Evolutionary conservation across 2,329 filamentous ascomycete species (phyloP).

Genomic region (Cladophialophora bantiana): DNA sequence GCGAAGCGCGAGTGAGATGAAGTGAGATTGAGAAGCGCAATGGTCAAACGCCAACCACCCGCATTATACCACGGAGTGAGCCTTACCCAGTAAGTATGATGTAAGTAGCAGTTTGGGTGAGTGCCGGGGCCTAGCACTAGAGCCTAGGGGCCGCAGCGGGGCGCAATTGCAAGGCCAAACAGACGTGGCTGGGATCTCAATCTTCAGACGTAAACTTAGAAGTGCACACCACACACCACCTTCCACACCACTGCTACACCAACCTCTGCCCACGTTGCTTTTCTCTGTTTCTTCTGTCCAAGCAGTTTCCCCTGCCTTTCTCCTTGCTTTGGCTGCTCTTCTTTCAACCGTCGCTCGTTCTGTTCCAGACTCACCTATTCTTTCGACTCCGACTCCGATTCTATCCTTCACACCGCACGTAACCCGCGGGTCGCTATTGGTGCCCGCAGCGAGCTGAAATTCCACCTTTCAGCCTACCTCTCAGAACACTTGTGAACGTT

Average conservation of each 20-base stretch:
- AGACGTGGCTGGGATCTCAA: conserved; percentile 25
- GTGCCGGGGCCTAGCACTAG: background rate
- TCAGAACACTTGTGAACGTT: conserved; percentile 9
- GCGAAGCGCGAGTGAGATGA: background rate
- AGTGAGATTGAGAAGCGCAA: conserved; percentile 2
- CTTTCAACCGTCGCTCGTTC: conserved; percentile 20
- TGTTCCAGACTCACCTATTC: conserved; percentile 6
- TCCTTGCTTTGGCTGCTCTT: conserved; percentile 5
- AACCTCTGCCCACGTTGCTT: conserved; percentile 1
- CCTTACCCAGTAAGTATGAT: background rate
- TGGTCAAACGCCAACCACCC: conserved; percentile 30
- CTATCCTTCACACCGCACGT: background rate
- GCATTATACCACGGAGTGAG: conserved; percentile 5
- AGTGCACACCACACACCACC: conserved; percentile 1
- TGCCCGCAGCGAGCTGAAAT: conserved; percentile 22
- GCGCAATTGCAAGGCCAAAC: background rate
- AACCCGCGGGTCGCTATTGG: conserved; percentile 11
- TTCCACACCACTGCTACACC: background rate
- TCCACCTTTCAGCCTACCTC: conserved; percentile 7
- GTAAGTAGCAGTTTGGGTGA: background rate
- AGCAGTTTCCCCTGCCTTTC: background rate
- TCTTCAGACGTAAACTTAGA: background rate
- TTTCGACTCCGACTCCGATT: background rate
- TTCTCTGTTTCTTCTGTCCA: conserved; percentile 7
- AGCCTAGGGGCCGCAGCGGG: background rate